phyloP scores from a whole-genome alignment of 148 eudicot species.

The Nepenthes mirabilis region DNA sequence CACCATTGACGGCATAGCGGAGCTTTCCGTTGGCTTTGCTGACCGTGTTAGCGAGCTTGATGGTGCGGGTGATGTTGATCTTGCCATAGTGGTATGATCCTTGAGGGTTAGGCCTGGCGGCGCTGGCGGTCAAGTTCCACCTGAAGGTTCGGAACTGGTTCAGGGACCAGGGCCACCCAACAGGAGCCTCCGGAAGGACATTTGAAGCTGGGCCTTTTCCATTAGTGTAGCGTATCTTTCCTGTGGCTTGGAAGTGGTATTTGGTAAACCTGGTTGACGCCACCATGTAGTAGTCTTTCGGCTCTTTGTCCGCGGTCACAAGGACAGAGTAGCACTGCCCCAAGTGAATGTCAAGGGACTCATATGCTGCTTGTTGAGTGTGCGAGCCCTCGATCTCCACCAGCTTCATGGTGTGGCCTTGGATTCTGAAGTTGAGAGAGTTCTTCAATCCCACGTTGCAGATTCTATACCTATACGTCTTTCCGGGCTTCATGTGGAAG shows the following conservation, averaged over 20 bases:
- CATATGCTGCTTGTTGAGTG: conserved; percentile 12
- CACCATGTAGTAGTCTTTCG: conserved; percentile 14
- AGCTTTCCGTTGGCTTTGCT: conserved; percentile 5
- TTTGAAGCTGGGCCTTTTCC: not conserved
- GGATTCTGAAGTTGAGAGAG: conserved; percentile 18
- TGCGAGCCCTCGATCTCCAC: conserved; percentile 24
- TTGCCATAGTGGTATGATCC: conserved; percentile 19
- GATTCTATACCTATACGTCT: conserved; percentile 14
- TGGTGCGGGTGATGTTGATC: conserved; percentile 12
- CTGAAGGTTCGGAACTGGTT: conserved; percentile 18
- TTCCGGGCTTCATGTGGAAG: conserved; percentile 22
- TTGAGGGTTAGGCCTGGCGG: conserved; percentile 25
- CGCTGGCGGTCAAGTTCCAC: conserved; percentile 22
- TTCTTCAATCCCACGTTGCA: conserved; percentile 14
- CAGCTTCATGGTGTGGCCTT: conserved; percentile 16
- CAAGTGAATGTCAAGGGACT: conserved; percentile 15
- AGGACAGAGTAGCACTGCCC: conserved; percentile 18
- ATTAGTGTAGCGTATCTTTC: conserved; percentile 5
- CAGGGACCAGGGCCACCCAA: conserved; percentile 10
- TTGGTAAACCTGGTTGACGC: conserved; percentile 13
- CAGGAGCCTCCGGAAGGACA: conserved; percentile 4
- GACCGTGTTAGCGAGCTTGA: conserved; percentile 8
- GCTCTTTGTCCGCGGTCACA: conserved; percentile 17
- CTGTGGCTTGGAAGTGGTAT: not conserved
- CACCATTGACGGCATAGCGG: conserved; percentile 10